Evolutionary conservation across 805 yeast genomes (phyloP).

Genomic region (Metschnikowia cerradonensis): DNA sequence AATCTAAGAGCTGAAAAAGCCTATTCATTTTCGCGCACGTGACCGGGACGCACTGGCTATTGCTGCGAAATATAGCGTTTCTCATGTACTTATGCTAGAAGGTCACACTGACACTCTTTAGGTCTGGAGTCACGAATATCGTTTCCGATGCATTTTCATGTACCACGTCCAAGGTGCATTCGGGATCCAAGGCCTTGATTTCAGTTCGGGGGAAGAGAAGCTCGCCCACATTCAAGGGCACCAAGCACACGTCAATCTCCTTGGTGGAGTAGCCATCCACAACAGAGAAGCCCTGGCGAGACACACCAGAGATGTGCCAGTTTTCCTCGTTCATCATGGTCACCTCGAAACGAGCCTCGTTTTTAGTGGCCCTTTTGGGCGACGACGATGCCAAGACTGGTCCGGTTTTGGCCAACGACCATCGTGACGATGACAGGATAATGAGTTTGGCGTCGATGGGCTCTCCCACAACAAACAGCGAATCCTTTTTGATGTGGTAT

Average conservation of each 20-base stretch:
- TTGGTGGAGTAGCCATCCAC: conserved; percentile 17
- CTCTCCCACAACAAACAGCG: conserved; percentile 58
- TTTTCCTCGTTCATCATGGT: conserved; percentile 55
- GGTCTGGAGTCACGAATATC: conserved; percentile 66
- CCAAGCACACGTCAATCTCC: conserved; percentile 43
- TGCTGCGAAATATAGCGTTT: conserved; percentile 1
- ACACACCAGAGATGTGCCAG: conserved; percentile 80
- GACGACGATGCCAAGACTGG: conserved; percentile 13
- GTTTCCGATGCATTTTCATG: conserved; percentile 66
- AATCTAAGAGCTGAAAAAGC: not conserved
- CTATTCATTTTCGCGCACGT: conserved; percentile 5
- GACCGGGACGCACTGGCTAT: not conserved
- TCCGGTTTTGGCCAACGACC: conserved; percentile 29
- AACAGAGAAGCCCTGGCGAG: conserved; percentile 47
- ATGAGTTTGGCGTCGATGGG: conserved; percentile 46
- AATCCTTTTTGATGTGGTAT: conserved; percentile 28
- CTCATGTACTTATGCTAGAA: not conserved
- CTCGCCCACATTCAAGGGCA: conserved; percentile 77
- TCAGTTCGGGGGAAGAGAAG: conserved; percentile 61
- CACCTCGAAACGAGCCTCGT: conserved; percentile 35
- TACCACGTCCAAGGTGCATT: conserved; percentile 52
- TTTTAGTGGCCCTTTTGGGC: conserved; percentile 1
- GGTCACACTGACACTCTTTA: conserved; percentile 47
- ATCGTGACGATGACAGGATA: conserved; percentile 42
- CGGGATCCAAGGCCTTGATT: conserved; percentile 27